Percentiles rank a stretch among this genome's conserved stretches.
These are phyloP conservation scores for Rubia occidens DNA, from an alignment of 305 asterid species.

Conservation along the genomic window DNA sequence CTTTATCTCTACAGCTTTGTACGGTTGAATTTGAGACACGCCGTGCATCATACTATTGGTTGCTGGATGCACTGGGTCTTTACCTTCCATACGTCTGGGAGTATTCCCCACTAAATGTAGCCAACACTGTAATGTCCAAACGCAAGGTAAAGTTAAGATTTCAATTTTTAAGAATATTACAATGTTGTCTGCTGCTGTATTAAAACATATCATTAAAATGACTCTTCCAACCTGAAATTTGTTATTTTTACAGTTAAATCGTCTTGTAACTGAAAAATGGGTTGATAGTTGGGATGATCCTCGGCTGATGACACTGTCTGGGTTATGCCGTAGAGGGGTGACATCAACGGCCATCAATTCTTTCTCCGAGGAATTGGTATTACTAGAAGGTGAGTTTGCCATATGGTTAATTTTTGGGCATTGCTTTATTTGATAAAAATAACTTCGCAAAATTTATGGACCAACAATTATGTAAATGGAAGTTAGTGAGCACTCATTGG, in stretches of 20 bases:
- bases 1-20: slow-evolving; percentile 46
- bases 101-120: slow-evolving; percentile 64
- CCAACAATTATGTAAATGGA: no score
- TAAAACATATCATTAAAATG: neutral
- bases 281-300: slow-evolving; percentile 99
- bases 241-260: slow-evolving; percentile 49
- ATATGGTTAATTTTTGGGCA: no score
- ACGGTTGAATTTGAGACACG: slow-evolving; percentile 91
- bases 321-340: slow-evolving; percentile 86
- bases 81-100: slow-evolving; percentile 91
- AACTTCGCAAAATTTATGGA: no score
- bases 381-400: no score
- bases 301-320: slow-evolving; percentile 90
- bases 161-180: neutral
- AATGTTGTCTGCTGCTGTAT: slow-evolving; percentile 6
- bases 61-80: slow-evolving; percentile 59
- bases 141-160: slow-evolving; percentile 51
- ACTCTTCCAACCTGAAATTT: slow-evolving; percentile 7
- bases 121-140: slow-evolving; percentile 86
- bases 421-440: no score
- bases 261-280: slow-evolving; percentile 76
- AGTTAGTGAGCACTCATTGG: no score
- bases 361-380: slow-evolving; percentile 76
- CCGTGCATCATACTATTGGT: slow-evolving; percentile 89
- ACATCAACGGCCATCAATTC: slow-evolving; percentile 75